These are phyloP conservation scores for Syncephalastrum sp. DNA, from an alignment of 371 early-diverging fungal genomes.

Conservation along the genomic window DNA sequence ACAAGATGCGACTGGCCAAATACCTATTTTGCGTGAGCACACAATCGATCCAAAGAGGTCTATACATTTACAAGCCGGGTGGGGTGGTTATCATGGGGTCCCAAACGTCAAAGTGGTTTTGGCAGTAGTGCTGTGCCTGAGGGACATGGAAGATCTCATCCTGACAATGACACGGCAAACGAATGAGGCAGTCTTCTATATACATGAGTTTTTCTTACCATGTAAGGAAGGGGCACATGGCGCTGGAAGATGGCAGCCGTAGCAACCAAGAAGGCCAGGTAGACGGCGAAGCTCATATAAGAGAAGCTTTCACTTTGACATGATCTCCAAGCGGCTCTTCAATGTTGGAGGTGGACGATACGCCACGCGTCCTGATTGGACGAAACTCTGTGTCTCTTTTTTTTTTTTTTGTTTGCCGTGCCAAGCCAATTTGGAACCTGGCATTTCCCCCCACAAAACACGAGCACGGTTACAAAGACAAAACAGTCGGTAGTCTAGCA, in stretches of 20 bases:
- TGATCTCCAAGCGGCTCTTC: too few species aligned
- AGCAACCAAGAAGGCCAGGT: slow-evolving; percentile 18
- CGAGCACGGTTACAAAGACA: too few species aligned
- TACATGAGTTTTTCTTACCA: slow-evolving; percentile 34
- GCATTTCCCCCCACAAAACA: too few species aligned
- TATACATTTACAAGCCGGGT: slow-evolving; percentile 79
- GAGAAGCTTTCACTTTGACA: too few species aligned
- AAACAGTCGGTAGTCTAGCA: too few species aligned
- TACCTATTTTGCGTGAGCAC: slow-evolving; percentile 23
- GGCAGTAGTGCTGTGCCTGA: slow-evolving; percentile 88
- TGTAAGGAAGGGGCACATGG: slow-evolving; percentile 55
- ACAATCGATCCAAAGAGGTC: background rate
- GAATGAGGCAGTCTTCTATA: background rate
- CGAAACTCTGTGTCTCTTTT: too few species aligned
- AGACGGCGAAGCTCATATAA: slow-evolving; percentile 6
- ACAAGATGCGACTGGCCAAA: slow-evolving; percentile 42
- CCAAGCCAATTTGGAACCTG: too few species aligned
- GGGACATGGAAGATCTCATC: slow-evolving; percentile 95
- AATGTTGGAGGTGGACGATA: too few species aligned
- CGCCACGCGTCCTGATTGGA: too few species aligned
- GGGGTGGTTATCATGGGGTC: slow-evolving; percentile 96
- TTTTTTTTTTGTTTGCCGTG: too few species aligned
- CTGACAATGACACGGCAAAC: slow-evolving; percentile 33
- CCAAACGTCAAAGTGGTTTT: slow-evolving; percentile 69
- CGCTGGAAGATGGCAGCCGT: slow-evolving; percentile 29